Percentiles rank a stretch among this genome's conserved stretches.
Evolutionary conservation across 208 protist genomes (phyloP).

Genomic region (Crithidia sp.): DNA sequence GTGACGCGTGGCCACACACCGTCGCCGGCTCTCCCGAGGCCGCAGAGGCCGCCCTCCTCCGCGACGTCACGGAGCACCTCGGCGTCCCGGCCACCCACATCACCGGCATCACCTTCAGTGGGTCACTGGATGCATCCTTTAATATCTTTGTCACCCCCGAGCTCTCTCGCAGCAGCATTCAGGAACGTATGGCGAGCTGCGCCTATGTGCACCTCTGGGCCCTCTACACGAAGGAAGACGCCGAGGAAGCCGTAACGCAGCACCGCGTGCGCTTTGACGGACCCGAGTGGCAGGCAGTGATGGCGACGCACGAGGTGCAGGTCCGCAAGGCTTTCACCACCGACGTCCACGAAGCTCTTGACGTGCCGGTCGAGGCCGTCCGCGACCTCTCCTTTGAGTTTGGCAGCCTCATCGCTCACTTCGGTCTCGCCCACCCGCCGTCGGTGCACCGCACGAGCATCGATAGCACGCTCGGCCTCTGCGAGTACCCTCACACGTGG

Average conservation of each 20-base stretch:
- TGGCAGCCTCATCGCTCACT: slow-evolving; percentile 35
- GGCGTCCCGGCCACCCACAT: slow-evolving; percentile 12
- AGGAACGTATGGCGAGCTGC: slow-evolving; percentile 18
- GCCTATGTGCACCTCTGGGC: slow-evolving; percentile 24
- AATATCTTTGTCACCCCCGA: slow-evolving; percentile 31
- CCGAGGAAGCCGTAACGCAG: slow-evolving; percentile 26
- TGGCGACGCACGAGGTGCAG: slow-evolving; percentile 15
- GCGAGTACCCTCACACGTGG: slow-evolving; percentile 44
- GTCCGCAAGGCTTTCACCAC: slow-evolving; percentile 36
- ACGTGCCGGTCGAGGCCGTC: slow-evolving; percentile 25
- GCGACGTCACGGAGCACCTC: slow-evolving; percentile 30
- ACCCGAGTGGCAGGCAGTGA: slow-evolving; percentile 33
- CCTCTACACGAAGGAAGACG: slow-evolving; percentile 3
- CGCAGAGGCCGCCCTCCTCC: slow-evolving; percentile 16
- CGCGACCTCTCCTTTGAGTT: slow-evolving; percentile 22
- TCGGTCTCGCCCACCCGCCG: slow-evolving; percentile 25
- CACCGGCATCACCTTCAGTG: slow-evolving; percentile 15
- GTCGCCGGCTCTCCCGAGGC: background rate
- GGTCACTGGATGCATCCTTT: slow-evolving; percentile 32
- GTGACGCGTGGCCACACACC: slow-evolving; percentile 26
- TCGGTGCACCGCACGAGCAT: slow-evolving; percentile 19
- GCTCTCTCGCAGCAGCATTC: slow-evolving; percentile 19
- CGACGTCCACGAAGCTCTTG: slow-evolving; percentile 30
- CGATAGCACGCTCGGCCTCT: slow-evolving; percentile 21
- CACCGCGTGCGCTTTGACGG: slow-evolving; percentile 55